Conservation (phyloP, 257 asterid species). For the Striga asiatica region DNA sequence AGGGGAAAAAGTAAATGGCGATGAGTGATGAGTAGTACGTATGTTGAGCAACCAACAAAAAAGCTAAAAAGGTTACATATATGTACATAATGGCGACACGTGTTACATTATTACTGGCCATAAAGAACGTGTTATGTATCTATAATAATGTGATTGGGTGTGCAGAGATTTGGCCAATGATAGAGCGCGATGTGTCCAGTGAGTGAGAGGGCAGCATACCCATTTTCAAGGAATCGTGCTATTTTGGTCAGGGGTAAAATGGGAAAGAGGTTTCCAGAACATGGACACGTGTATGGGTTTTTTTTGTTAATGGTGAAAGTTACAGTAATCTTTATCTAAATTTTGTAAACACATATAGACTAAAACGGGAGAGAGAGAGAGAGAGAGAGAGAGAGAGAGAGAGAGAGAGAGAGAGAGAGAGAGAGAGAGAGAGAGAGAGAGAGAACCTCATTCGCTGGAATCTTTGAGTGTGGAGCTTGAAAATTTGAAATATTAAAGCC, state of each 20-base stretch:
- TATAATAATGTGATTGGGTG: slow-evolving; percentile 7
- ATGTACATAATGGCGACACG: slow-evolving; percentile 23
- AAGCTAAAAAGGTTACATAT: neutral
- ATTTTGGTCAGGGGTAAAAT: neutral
- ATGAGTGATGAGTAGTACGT: neutral
- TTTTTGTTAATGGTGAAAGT: too few relatives aligned
- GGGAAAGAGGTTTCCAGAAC: slow-evolving; percentile 27
- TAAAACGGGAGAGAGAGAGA: too few relatives aligned
- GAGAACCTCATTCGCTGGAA: too few relatives aligned
- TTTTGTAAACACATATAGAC: too few relatives aligned
- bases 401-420: too few relatives aligned
- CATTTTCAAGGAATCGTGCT: slow-evolving; percentile 18
- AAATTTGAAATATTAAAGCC: too few relatives aligned
- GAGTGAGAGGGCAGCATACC: slow-evolving; percentile 17
- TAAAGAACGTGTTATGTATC: neutral
- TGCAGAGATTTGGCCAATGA: slow-evolving; percentile 6
- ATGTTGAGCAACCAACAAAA: neutral
- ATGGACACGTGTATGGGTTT: slow-evolving; percentile 26
- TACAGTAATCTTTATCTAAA: too few relatives aligned
- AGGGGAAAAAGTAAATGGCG: neutral
- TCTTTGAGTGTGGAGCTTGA: too few relatives aligned
- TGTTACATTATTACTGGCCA: slow-evolving; percentile 9
- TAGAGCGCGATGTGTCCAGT: slow-evolving; percentile 18
- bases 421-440: too few relatives aligned
- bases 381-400: too few relatives aligned